These are phyloP conservation scores for Aspergillus viridinutans DNA, from an alignment of 2,329 filamentous ascomycete genomes.

Conservation along the genomic window DNA sequence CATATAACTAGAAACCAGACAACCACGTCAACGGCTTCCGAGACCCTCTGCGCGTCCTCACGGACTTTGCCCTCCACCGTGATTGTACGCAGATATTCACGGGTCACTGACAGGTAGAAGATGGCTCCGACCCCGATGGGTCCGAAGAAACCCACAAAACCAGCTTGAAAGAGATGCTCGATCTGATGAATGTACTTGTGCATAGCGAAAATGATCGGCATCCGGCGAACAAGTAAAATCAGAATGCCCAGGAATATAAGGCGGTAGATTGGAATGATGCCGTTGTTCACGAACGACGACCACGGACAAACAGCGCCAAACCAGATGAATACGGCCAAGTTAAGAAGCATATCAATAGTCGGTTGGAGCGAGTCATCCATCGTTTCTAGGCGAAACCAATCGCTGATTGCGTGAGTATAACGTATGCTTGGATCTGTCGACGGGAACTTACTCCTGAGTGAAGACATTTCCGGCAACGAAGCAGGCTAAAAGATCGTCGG, in stretches of 20 bases:
- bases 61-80: conserved; percentile 58
- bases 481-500: conserved; percentile 84
- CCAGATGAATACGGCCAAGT: conserved; percentile 86
- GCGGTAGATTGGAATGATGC: conserved; percentile 67
- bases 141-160: conserved; percentile 89
- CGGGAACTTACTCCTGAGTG: conserved; percentile 65
- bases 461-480: conserved; percentile 90
- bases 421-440: not conserved
- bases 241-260: conserved; percentile 70
- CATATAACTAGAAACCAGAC: conserved; percentile 85
- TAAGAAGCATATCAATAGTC: conserved; percentile 91
- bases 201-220: conserved; percentile 70
- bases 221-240: conserved; percentile 70
- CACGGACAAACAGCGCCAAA: conserved; percentile 83
- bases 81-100: conserved; percentile 65
- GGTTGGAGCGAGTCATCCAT: conserved; percentile 89
- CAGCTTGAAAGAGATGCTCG: conserved; percentile 65
- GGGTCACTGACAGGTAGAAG: conserved; percentile 79
- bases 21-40: conserved; percentile 64
- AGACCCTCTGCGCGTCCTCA: conserved; percentile 61
- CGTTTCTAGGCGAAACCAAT: conserved; percentile 89
- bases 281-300: conserved; percentile 63
- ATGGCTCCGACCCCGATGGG: conserved; percentile 87
- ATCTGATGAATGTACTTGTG: conserved; percentile 78
- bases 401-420: conserved; percentile 40